Percentiles rank a stretch among this genome's conserved stretches.
phyloP scores from a whole-genome alignment of 805 yeast genomes.

The Saccharomycopsis sp. region DNA sequence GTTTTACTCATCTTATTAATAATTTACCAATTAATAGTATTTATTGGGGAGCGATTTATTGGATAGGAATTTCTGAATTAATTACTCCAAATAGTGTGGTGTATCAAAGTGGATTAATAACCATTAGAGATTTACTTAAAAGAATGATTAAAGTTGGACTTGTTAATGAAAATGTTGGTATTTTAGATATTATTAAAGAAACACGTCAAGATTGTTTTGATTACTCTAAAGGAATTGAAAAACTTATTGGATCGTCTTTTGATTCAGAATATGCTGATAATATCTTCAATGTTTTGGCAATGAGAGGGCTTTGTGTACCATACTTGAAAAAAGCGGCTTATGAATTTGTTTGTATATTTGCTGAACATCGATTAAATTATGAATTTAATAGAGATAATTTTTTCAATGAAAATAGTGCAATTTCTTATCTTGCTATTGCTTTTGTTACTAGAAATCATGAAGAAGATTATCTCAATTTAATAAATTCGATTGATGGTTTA shows the following conservation, averaged over 20 bases:
- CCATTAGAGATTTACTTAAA: background rate
- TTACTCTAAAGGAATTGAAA: constrained; percentile 1
- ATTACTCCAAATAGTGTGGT: constrained; percentile 22
- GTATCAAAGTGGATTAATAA: constrained; percentile 23
- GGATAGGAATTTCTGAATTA: constrained; percentile 20
- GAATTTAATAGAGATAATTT: background rate
- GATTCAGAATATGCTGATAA: constrained; percentile 25
- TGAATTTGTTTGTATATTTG: constrained; percentile 32
- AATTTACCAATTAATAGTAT: constrained; percentile 22
- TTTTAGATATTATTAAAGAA: background rate
- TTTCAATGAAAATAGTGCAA: constrained; percentile 1
- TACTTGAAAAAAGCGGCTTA: constrained; percentile 42
- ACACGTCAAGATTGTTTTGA: background rate
- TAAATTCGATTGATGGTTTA: constrained; percentile 3
- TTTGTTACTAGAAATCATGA: constrained; percentile 4
- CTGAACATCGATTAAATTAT: constrained; percentile 27
- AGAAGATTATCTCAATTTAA: background rate
- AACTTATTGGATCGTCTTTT: background rate
- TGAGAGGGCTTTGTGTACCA: constrained; percentile 51
- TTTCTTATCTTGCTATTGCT: constrained; percentile 5
- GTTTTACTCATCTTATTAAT: constrained; percentile 30
- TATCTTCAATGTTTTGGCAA: constrained; percentile 35
- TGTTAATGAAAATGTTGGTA: background rate
- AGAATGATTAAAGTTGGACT: constrained; percentile 9
- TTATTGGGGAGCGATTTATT: constrained; percentile 11